A percentile compares a stretch with the other conserved stretches of the same genome.
These are phyloP conservation scores for Wickerhamomyces chaumierensis DNA, from an alignment of 805 yeast genomes.

Conservation along the genomic window DNA sequence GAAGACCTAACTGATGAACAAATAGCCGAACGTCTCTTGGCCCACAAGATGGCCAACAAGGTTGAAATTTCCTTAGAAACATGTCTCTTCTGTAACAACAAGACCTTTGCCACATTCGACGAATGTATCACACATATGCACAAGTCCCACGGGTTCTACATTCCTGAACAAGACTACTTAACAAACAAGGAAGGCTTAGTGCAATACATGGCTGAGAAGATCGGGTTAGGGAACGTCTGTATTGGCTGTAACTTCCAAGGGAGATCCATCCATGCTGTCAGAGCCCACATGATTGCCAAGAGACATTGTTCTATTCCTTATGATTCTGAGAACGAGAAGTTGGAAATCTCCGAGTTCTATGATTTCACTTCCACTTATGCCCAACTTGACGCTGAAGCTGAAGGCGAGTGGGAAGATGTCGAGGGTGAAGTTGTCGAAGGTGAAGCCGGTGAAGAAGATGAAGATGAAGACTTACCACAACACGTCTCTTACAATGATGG, in stretches of 20 bases:
- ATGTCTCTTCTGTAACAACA: slow-evolving; percentile 42
- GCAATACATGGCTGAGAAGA: slow-evolving; percentile 74
- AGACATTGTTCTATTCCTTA: slow-evolving; percentile 86
- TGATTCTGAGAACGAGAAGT: slow-evolving; percentile 70
- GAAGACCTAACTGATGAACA: slow-evolving; percentile 26
- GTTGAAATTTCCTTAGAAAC: slow-evolving; percentile 36
- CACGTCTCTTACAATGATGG: slow-evolving; percentile 47
- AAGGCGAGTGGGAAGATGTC: slow-evolving; percentile 25
- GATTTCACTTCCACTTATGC: slow-evolving; percentile 73
- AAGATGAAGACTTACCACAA: slow-evolving; percentile 25
- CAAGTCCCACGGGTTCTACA: slow-evolving; percentile 67
- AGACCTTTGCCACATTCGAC: slow-evolving; percentile 33
- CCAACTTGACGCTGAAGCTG: slow-evolving; percentile 19
- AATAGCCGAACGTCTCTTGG: slow-evolving; percentile 25
- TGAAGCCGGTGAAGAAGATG: slow-evolving; percentile 23
- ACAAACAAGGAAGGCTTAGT: slow-evolving; percentile 65
- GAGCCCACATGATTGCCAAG: slow-evolving; percentile 84
- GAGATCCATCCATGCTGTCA: slow-evolving; percentile 68
- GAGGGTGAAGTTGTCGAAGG: slow-evolving; percentile 29
- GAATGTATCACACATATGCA: slow-evolving; percentile 65
- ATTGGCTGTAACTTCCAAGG: slow-evolving; percentile 81
- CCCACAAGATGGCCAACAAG: slow-evolving; percentile 26
- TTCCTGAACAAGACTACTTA: slow-evolving; percentile 75
- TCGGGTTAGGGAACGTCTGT: slow-evolving; percentile 87
- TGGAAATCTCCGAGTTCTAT: slow-evolving; percentile 85